Evolutionary conservation across 2,329 filamentous ascomycete species (phyloP), one percentile per base, ranked within the genome.

Genomic region (Penicillium olsonii): DNA sequence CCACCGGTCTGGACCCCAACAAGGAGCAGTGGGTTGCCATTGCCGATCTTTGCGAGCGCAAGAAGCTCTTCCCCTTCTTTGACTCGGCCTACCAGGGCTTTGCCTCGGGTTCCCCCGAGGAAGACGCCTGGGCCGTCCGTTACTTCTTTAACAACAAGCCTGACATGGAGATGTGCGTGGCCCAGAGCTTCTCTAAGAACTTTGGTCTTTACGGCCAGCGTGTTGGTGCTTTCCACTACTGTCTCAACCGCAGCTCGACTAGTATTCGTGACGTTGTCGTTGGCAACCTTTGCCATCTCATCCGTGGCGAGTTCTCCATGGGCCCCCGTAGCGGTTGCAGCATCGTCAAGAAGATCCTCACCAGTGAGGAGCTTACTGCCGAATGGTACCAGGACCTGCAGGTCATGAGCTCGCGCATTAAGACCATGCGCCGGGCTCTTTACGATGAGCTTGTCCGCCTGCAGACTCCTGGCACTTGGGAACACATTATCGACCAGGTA

Each of bases 81-180:
- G 94, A 97, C 78, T 89, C 84, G 52, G 92, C 92, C 47, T 97
- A 97, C 78, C 92, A 97, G 75, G 94, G 92, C 33, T 97, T 97
- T 68, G 92, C 92, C 2, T 94, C 92, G 3, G 92, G 94, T 42
- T 85, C 92, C 67, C 82, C 95, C 24, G 82, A 83, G 60, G 83
- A 85, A 50, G 92, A 97, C 68, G 90, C 88, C 55, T 90, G 85
- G 78, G 90, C 92, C 12, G 85, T 97, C 55, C 87, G 90, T 60
- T 88, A 96, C 80, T 96, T 97, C 68, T 81, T 95, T 62, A 87
- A 92, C 68, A 84, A 92, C 72, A 68, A 69, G 57, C 66, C 67
- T 0, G 91, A 92, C 74, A 94, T 96, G 54, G 80, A 84, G 60
- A 75, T 80, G 42, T 77, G 77, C 34, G 73, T 84, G 10, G 80